Evolutionary conservation across 2,329 filamentous ascomycete genomes (phyloP).

Genomic region (Amesomyces nigricolor): DNA sequence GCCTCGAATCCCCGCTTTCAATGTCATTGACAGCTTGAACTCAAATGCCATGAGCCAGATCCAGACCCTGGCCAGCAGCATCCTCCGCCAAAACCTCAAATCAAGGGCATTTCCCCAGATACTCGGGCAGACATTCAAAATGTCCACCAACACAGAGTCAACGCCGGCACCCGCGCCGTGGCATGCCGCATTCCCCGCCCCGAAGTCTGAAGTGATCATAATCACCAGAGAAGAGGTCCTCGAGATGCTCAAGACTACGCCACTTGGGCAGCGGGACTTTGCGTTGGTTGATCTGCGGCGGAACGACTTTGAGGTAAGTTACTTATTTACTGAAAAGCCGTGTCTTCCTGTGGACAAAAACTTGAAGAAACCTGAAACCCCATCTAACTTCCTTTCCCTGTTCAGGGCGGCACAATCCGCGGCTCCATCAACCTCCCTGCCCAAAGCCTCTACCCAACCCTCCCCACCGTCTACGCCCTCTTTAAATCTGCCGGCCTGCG

Average conservation of each 20-base stretch:
- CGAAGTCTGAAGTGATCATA: constrained; percentile 16
- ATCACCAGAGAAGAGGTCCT: constrained; percentile 23
- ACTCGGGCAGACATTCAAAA: background rate
- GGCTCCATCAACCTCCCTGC: constrained; percentile 49
- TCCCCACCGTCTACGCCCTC: constrained; percentile 38
- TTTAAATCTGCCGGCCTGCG: constrained; percentile 38
- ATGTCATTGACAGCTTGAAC: too few species aligned
- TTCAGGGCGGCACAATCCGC: constrained; percentile 50
- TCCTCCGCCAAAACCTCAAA: too few species aligned
- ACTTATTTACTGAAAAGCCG: background rate
- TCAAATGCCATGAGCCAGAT: too few species aligned
- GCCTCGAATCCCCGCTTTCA: too few species aligned
- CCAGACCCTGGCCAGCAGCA: too few species aligned
- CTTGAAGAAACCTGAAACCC: too few species aligned
- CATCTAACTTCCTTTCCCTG: background rate
- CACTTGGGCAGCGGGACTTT: constrained; percentile 26
- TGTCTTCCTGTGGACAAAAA: too few species aligned
- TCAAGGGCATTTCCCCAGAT: background rate
- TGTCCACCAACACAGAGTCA: background rate
- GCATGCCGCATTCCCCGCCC: constrained; percentile 22
- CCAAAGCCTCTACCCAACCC: constrained; percentile 40
- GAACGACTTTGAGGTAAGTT: constrained; percentile 36
- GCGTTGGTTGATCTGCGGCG: constrained; percentile 39
- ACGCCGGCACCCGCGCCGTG: constrained; percentile 13
- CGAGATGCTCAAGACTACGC: constrained; percentile 14